Evolutionary conservation across 2,329 filamentous ascomycete genomes (phyloP), one percentile per base, ranked within the genome.

Genomic region (Botrytis galanthina): DNA sequence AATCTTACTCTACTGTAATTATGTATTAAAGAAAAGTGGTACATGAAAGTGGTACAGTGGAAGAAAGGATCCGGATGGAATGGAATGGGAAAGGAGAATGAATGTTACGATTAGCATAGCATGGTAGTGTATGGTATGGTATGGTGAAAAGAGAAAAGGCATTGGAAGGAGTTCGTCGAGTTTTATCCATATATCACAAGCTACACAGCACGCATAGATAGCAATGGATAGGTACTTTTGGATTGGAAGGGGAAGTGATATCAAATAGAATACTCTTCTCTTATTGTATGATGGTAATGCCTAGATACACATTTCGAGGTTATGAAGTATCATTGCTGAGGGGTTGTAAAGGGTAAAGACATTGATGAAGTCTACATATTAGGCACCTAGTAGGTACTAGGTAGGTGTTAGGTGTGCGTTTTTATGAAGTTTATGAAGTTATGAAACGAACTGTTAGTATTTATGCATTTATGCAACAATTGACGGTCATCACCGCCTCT

Each of bases 181-280:
- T 29, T 1, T 57, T 29, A 29, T 57, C 51, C 26, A 46, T 54
- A 16, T 57, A 54, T 68, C 62, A 69, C 29, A 59, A 59, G 60
- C 59, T 26, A 46, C 16, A 57, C 20, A 29, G 32, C 37, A 22
- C 62, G 37, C n/a, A 35, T 26, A 22, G 62, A n/a, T 26, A 16
- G 51, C 39, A n/a, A 29, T 57, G 14, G n/a, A 29, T 29, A 44
- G 5, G 16, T 44, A 39, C 26, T 54, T n/a, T n/a, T 29, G 9
- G 48, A 32, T 48, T 51, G 18, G 26, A 71, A 54, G 26, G 22
- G 69, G 37, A 39, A 48, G 42, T 18, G 26, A 54, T 54, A 32
- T 26, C 59, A 54, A 51, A 69, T 48, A 69, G 71, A 60, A 37
- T 60, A 39, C 62, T 72, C 62, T 48, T 60, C 71, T 72, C 71